Evolutionary conservation across 345 rosid species (phyloP), one percentile per base, ranked within the genome.

Genomic region (Syzygium grande): DNA sequence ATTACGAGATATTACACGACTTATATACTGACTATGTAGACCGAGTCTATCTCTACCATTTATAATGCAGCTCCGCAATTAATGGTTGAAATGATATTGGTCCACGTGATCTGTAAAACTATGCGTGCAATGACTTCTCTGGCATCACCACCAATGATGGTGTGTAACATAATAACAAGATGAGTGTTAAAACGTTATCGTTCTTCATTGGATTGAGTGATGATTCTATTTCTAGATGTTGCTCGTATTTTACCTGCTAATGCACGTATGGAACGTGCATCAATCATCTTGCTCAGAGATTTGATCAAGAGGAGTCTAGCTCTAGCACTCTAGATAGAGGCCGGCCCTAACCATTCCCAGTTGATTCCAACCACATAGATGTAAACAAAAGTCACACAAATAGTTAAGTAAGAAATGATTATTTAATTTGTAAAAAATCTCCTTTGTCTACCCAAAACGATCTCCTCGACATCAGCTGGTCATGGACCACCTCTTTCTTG

Each of bases 21-120:
- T 16, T 30, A 30, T 30, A 6, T 15, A 68, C 0, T 3, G 0
- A 5, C 1, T 0, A 7, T 68, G 3, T 17, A 34, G 46, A 68
- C 23, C 0, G 19, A 34, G 1, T 34, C 4, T 4, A 73, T 38
- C 4, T 73, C 3, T 19, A 10, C 3, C 11, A 9, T 38, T 73
- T 2, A 38, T 73, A 5, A 38, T 38, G 80, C 6, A 5, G 1
- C 8, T 11, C 4, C 8, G 9, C 1, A 38, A 73, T 17, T 73
- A 2, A 34, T 38, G 2, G 1, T 73, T 73, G 80, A 73, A 13
- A 73, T 73, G 3, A 25, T 73, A 73, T 73, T 38, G 4, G 41
- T 73, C 43, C 0, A 25, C 1, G 27, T 38, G 49, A 38, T 34
- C 14, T 19, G 5, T 17, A 9, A 4, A 38, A 38, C 10, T 1